Evolutionary conservation across 805 yeast species (phyloP).

Genomic region (Myxozyma sirexii): DNA sequence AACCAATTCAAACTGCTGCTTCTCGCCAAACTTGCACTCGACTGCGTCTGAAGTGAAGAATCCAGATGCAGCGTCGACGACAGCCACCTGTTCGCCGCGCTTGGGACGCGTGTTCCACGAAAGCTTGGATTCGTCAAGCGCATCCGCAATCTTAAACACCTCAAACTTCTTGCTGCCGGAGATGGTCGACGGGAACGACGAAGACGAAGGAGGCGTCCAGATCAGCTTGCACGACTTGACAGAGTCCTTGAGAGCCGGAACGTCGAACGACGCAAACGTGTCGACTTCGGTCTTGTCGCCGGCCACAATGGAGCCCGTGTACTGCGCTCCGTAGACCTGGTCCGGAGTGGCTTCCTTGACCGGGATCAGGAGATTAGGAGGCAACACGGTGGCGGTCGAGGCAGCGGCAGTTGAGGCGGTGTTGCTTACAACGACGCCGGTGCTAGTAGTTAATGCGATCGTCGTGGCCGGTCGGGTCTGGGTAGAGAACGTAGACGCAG

Average conservation of each 20-base stretch:
- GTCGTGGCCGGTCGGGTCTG: not conserved
- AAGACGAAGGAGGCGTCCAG: conserved; percentile 29
- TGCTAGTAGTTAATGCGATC: not conserved
- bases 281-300: conserved; percentile 4
- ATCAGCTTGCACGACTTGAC: conserved; percentile 26
- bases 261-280: conserved; percentile 30
- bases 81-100: conserved; percentile 22
- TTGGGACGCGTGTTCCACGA: conserved; percentile 19
- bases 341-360: conserved; percentile 23
- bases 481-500: conserved; percentile 10
- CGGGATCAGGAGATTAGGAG: conserved; percentile 30
- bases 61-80: conserved; percentile 27
- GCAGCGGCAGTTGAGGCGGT: conserved; percentile 12
- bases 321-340: conserved; percentile 24
- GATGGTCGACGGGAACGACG: conserved; percentile 27
- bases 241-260: conserved; percentile 12
- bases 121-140: conserved; percentile 20
- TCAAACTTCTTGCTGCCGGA: conserved; percentile 24
- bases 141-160: conserved; percentile 10
- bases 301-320: conserved; percentile 18
- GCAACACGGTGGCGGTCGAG: conserved; percentile 23
- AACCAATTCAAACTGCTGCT: conserved; percentile 32
- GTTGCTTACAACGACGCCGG: not conserved
- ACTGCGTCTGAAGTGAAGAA: conserved; percentile 20
- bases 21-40: conserved; percentile 25